Base-by-base conservation (phyloP, 148 eudicot species). In the Bassia scoparia region DNA sequence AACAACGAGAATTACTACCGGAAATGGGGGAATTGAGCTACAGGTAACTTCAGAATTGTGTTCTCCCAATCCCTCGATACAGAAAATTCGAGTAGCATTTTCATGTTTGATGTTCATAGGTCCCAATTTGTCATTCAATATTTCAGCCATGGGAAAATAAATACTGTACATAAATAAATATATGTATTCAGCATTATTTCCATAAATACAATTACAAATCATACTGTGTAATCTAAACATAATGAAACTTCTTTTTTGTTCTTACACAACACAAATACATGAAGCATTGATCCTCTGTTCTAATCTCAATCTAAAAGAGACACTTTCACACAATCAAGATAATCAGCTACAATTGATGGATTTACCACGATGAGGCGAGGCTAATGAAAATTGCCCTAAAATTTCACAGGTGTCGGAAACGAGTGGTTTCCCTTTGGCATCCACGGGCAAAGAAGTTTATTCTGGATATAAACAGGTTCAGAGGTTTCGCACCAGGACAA, bases 351-450 rank as follows among this genome's bases (percentile, higher is more conserved):
- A 66, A 52, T 34, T 30, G 56, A 66, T 44, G 35, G 70, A 49
- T 21, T 34, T 52, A 53, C 24, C 64, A 41, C 4, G 79, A 61
- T 9, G 2, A 75, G 24, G 29, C 26, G 7, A 52, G 27, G 35
- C 54, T 23, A 33, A n/a, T 30, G 38, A 46, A 18, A 43, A 37
- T 48, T 21, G 59, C 43, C n/a, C 61, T 55, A 41, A 55, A 44
- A 66, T 24, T 56, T 64, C 52, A 17, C 23, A 35, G 38, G 18
- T 71, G 29, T 66, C 15, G 81, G 79, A 70, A 82, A 82, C 84
- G 55, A 79, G 78, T 33, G 8, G 76, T 79, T 79, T 68, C 80
- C 85, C 5, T 46, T 24, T 56, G 13, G 54, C 37, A 49, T 66
- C n/a, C 31, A 23, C 49, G 74, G 61, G 31, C 8, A 56, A 46